A percentile compares a stretch with the other conserved stretches of the same genome.
These are phyloP conservation scores for Neurospora sp. DNA, from an alignment of 495 filamentous ascomycete genomes.

Conservation along the genomic window DNA sequence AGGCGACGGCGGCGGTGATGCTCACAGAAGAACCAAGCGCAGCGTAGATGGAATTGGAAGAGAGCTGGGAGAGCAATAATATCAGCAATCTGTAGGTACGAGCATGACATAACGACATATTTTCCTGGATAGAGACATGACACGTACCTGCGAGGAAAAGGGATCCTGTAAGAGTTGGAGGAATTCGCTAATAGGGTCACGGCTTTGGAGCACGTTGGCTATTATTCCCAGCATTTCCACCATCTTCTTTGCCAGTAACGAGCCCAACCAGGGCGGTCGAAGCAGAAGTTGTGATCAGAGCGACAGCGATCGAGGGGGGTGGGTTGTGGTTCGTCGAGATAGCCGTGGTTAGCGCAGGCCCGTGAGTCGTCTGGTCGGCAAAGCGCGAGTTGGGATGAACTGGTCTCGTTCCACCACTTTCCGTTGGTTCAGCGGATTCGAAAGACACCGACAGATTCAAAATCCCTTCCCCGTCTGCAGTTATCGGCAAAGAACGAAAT, in stretches of 20 bases:
- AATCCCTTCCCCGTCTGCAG: not conserved
- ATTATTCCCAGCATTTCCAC: slow-evolving; percentile 12
- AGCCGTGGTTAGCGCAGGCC: not conserved
- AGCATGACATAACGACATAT: not conserved
- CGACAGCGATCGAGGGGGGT: not conserved
- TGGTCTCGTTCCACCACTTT: not conserved
- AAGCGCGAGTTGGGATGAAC: not conserved
- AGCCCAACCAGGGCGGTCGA: slow-evolving; percentile 6
- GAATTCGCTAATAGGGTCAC: slow-evolving; percentile 24
- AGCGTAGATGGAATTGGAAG: slow-evolving; percentile 51
- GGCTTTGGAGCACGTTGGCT: slow-evolving; percentile 11
- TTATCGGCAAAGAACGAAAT: not conserved
- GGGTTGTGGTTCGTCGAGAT: not conserved
- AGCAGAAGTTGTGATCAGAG: slow-evolving; percentile 4
- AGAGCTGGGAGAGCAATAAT: slow-evolving; percentile 13
- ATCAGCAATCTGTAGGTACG: not conserved
- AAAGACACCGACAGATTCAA: not conserved
- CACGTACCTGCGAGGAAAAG: slow-evolving; percentile 33
- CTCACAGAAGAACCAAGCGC: slow-evolving; percentile 76
- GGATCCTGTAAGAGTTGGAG: slow-evolving; percentile 38
- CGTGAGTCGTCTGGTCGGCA: not conserved
- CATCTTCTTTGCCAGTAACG: slow-evolving; percentile 8
- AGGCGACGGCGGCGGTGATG: slow-evolving; percentile 57
- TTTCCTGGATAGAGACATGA: not conserved
- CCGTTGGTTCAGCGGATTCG: not conserved